Percentiles rank a stretch among this genome's conserved stretches.
phyloP scores from a whole-genome alignment of 1,284 basidiomycete species.

The Hymenochaete sp. region DNA sequence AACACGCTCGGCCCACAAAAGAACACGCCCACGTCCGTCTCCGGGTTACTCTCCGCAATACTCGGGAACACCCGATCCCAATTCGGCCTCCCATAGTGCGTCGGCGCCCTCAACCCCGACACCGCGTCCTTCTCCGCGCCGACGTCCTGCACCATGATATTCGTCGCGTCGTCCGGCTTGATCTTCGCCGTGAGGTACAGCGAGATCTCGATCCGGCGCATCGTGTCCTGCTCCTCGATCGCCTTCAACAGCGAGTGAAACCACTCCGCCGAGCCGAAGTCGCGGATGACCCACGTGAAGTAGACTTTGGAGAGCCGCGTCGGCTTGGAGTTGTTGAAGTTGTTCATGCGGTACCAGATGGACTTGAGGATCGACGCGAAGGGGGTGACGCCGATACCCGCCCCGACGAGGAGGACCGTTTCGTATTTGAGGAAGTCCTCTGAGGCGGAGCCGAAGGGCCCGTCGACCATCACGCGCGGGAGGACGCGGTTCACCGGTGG shows the following conservation, averaged over 20 bases:
- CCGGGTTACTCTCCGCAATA: conserved; percentile 69
- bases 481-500: conserved; percentile 62
- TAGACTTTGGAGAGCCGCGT: conserved; percentile 79
- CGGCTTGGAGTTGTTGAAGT: conserved; percentile 58
- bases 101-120: conserved; percentile 76
- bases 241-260: conserved; percentile 89
- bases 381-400: conserved; percentile 88
- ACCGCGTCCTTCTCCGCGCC: conserved; percentile 85
- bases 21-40: conserved; percentile 82
- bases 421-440: conserved; percentile 86
- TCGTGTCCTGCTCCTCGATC: conserved; percentile 83
- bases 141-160: conserved; percentile 83
- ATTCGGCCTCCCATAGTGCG: conserved; percentile 90
- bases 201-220: conserved; percentile 80
- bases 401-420: conserved; percentile 76
- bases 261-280: conserved; percentile 82
- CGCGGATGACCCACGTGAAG: conserved; percentile 85
- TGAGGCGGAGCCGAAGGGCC: conserved; percentile 77
- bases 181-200: conserved; percentile 86
- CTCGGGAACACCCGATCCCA: conserved; percentile 80
- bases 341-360: conserved; percentile 94
- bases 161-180: conserved; percentile 83
- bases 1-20: conserved; percentile 74
- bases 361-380: conserved; percentile 88
- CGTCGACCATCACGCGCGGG: conserved; percentile 85